A percentile compares a stretch with the other conserved stretches of the same genome.
Evolutionary conservation across 805 yeast genomes (phyloP).

Genomic region (Candida endomychidarum): DNA sequence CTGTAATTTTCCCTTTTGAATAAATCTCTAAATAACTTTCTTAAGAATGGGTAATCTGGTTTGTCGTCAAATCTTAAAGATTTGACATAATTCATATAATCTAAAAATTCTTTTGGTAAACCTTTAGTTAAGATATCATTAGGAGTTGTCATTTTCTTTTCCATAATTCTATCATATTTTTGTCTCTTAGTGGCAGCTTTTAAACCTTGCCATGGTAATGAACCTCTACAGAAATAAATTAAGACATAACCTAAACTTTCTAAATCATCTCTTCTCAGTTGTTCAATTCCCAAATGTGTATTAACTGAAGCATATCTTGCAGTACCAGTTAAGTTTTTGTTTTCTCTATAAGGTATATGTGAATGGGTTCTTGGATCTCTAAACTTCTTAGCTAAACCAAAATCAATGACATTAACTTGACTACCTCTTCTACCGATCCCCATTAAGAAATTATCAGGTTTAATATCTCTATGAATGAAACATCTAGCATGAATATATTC

Average conservation of each 20-base stretch:
- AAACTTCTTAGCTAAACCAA: slow-evolving; percentile 90
- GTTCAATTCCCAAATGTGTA: slow-evolving; percentile 96
- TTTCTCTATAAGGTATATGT: slow-evolving; percentile 95
- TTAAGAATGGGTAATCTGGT: slow-evolving; percentile 88
- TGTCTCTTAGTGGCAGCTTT: slow-evolving; percentile 97
- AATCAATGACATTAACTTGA: slow-evolving; percentile 91
- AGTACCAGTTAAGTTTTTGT: slow-evolving; percentile 94
- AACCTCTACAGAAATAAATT: slow-evolving; percentile 91
- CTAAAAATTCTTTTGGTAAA: slow-evolving; percentile 84
- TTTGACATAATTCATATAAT: slow-evolving; percentile 84
- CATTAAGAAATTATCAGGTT: slow-evolving; percentile 83
- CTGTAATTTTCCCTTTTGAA: slow-evolving; percentile 84
- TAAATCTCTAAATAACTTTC: slow-evolving; percentile 86
- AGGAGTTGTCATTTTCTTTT: slow-evolving; percentile 88
- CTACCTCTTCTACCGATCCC: slow-evolving; percentile 93
- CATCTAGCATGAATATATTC: slow-evolving; percentile 96
- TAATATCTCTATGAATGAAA: slow-evolving; percentile 81
- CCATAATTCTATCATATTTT: slow-evolving; percentile 94
- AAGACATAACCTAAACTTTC: slow-evolving; percentile 94
- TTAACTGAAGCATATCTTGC: slow-evolving; percentile 95
- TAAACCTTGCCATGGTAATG: slow-evolving; percentile 98
- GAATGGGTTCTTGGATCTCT: slow-evolving; percentile 92
- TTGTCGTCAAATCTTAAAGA: slow-evolving; percentile 92
- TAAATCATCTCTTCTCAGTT: slow-evolving; percentile 92
- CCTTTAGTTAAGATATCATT: slow-evolving; percentile 87